Evolutionary conservation across 1,284 basidiomycete species (phyloP), one percentile per base, ranked within the genome.

Genomic region (Acaromyces ingoldii): DNA sequence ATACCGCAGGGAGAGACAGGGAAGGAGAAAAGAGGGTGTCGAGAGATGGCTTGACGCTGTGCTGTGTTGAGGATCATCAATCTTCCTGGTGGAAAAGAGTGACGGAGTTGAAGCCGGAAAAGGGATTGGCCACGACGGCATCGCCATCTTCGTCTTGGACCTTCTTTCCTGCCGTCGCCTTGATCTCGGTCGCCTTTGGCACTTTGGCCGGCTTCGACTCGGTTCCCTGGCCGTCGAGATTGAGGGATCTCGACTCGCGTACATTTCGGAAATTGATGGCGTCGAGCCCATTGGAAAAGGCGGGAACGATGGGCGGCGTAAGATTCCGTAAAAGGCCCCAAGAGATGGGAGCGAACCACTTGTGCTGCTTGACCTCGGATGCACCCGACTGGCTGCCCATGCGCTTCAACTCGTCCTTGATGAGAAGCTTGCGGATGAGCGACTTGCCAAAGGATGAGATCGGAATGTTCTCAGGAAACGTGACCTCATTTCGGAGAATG

Each of bases 341-440:
- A 77, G 90, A 93, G 75, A 95, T 85, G 72, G 88, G 89, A 25
- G 82, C 80, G 79, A 99, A 99, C 95, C 95, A 99, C 77, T 91
- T 95, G 82, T 97, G 92, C 65, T 89, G 87, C 80, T 98, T 99
- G 69, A 98, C 91, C 78, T 99, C 95, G 67, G 89, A 92, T 41
- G 95, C 95, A 34, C 95, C 95, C 58, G 86, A 90, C 76, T 83
- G 85, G 76, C 88, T 90, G 41, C 93, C 93, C 49, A 98, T 78
- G 50, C 93, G 83, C 62, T 84, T 86, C 70, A 83, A 81, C 77
- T 99, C 93, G 70, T 88, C 86, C 80, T 99, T 99, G 82, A 91
- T 88, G 62, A 99, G 80, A 48, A 97, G 77, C 66, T 91, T 89
- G 39, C 82, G 82, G 66, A 99, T 83, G 72, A 89, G 83, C 63